Base-by-base conservation (phyloP, 176 grass and related monocot genomes). In the Bolboschoenus planiculmis region DNA sequence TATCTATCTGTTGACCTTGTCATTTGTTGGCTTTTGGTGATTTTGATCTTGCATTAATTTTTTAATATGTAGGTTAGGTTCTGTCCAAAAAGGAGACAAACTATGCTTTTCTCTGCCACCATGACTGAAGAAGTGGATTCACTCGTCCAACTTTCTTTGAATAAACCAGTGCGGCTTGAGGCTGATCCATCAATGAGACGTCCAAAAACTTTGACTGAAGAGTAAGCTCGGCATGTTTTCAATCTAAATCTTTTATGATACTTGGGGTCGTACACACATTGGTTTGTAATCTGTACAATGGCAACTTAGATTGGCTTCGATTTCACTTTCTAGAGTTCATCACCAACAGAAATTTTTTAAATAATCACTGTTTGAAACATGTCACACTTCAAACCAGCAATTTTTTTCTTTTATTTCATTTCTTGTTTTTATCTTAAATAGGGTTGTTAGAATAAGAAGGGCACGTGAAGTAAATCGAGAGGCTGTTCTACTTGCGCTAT, bases 61-160 rank as follows among this genome's bases (percentile, higher is more conserved):
- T 10, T 67, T 83, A 51, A 82, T 88, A 80, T 80, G 70, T 82
- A 97, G 94, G 91, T 98, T 87, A 84, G 67, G 48, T 85, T 95
- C 86, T 98, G 95, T 88, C 95, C 95, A 84, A 91, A 90, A 88
- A 87, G 89, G 58, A 94, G 92, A 71, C 92, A 95, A 80, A 95
- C 95, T 20, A 94, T 98, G 95, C 85, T 98, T 33, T 95, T 98
- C 61, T 98, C 95, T 88, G 95, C 95, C 56, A 98, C 95, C 4
- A 98, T 98, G 95, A 97, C 90, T 13, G 92, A 93, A 81, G 85
- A 98, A 87, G 90, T 98, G 48, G 84, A 94, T 70, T 81, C 88
- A 76, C 92, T 98, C 16, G 84, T 98, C 29, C 94, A 85, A 35
- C 92, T 95, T 84, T 98, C 95, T 29, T 82, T 98, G 34, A 98